Evolutionary conservation across 805 yeast genomes (phyloP), one percentile per base, ranked within the genome.

Genomic region (Pichia thaimueangensis): DNA sequence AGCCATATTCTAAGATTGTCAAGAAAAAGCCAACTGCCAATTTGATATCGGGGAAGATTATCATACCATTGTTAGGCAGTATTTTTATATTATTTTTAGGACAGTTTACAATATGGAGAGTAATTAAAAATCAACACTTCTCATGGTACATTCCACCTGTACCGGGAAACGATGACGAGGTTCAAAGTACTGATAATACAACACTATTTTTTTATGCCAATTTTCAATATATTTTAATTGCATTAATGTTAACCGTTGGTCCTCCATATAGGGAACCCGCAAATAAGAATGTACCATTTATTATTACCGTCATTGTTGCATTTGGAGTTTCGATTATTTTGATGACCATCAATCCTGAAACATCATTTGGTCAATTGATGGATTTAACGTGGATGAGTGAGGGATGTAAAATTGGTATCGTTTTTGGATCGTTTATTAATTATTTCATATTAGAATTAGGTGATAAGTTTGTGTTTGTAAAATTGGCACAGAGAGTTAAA

Each of bases 21-120:
- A 62, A 67, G 29, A 89, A 88, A 56, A 73, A 95, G 39, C 98
- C 99, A 6, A 86, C 95, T 0, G 97, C 98, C 0, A 91, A 93
- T 60, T 68, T 93, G 46, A 93, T 93, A 1, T 84, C 96, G 1
- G 83, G 91, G 35, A 89, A 89, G 59, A 82, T 93, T 30, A 69
- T 94, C 51, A 71, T 86, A 3, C 96, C 96, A 3, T 64, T 93
- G 50, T 51, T 87, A n/a, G 78, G 91, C 15, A 84, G 85, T 55
- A 88, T 94, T 45, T n/a, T 67, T 0, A 55, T 87, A 0, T 61
- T 84, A 24, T 59, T 80, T 13, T 13, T 67, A 0, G 85, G 86
- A 64, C 98, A 91, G 62, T 48, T 83, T 0, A 36, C 67, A 2
- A 61, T 85, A 1, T 89, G 96, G 96, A 39, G 63, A 9, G 50